Evolutionary conservation across 352 stramenopile genomes (phyloP).

Genomic region (Peronosclerospora sorghi): DNA sequence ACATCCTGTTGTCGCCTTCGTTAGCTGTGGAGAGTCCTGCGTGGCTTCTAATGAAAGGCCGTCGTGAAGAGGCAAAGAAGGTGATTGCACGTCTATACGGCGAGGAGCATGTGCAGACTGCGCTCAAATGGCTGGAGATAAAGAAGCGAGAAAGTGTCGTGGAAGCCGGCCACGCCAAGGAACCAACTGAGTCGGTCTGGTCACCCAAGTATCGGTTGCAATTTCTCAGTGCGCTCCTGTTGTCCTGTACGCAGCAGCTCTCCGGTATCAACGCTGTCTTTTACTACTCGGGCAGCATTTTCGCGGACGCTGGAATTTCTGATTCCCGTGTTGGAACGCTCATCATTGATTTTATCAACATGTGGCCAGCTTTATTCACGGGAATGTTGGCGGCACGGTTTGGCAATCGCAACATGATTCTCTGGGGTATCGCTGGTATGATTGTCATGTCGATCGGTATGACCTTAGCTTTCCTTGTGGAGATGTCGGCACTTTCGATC

Average conservation of each 20-base stretch:
- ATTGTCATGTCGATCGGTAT: slow-evolving; percentile 14
- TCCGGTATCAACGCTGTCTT: slow-evolving; percentile 17
- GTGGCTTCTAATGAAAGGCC: slow-evolving; percentile 17
- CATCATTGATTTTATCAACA: slow-evolving; percentile 22
- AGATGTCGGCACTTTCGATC: slow-evolving; percentile 12
- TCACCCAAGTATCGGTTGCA: slow-evolving; percentile 24
- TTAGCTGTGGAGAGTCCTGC: slow-evolving; percentile 23
- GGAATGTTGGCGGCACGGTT: slow-evolving; percentile 23
- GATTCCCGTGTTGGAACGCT: slow-evolving; percentile 16
- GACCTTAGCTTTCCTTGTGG: slow-evolving; percentile 13
- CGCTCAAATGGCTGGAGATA: slow-evolving; percentile 17
- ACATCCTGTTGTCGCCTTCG: slow-evolving; percentile 9
- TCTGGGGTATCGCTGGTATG: slow-evolving; percentile 16
- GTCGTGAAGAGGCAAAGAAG: slow-evolving; percentile 12
- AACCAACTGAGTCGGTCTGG: slow-evolving; percentile 27
- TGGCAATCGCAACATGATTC: slow-evolving; percentile 41
- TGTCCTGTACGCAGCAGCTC: slow-evolving; percentile 18
- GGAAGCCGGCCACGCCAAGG: slow-evolving; percentile 6
- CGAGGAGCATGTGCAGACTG: slow-evolving; percentile 13
- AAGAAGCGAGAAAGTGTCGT: slow-evolving; percentile 5
- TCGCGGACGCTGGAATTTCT: slow-evolving; percentile 17
- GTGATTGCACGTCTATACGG: slow-evolving; percentile 13
- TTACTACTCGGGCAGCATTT: slow-evolving; percentile 17
- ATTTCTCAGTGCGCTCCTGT: slow-evolving; percentile 40
- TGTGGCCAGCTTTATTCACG: slow-evolving; percentile 18